phyloP scores from a whole-genome alignment of 306 rosid genomes.

The Citrullus amarus region DNA sequence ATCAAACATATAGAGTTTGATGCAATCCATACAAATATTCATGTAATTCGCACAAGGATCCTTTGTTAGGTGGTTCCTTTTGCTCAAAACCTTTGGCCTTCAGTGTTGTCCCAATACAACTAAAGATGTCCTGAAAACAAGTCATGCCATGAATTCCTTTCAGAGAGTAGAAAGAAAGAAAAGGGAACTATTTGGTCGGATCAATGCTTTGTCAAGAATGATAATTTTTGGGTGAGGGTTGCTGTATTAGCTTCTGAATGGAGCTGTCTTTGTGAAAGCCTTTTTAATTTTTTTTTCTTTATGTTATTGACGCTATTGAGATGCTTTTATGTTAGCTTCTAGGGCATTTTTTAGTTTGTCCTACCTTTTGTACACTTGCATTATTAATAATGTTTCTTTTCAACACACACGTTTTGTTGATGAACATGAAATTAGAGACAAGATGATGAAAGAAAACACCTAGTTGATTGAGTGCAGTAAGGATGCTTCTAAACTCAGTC shows the following conservation, averaged over 20 bases:
- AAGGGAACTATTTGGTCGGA: not conserved
- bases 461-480: not conserved
- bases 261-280: not conserved
- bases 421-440: not conserved
- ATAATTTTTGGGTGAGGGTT: not conserved
- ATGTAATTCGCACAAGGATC: not conserved
- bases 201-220: not conserved
- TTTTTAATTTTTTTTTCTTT: too few relatives aligned
- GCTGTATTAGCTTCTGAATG: not conserved
- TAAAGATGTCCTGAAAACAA: not conserved
- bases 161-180: not conserved
- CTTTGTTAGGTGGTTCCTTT: not conserved
- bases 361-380: not conserved
- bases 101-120: not conserved
- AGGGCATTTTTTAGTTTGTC: not conserved
- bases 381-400: not conserved
- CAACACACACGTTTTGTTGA: not conserved
- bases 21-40: not conserved
- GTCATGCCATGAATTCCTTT: not conserved
- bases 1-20: not conserved
- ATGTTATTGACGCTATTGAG: not conserved
- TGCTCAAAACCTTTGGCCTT: not conserved
- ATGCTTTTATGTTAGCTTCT: not conserved
- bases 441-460: not conserved
- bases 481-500: not conserved